Conservation (phyloP, 2,329 filamentous ascomycete species). For the Didymosphaeria variabile region DNA sequence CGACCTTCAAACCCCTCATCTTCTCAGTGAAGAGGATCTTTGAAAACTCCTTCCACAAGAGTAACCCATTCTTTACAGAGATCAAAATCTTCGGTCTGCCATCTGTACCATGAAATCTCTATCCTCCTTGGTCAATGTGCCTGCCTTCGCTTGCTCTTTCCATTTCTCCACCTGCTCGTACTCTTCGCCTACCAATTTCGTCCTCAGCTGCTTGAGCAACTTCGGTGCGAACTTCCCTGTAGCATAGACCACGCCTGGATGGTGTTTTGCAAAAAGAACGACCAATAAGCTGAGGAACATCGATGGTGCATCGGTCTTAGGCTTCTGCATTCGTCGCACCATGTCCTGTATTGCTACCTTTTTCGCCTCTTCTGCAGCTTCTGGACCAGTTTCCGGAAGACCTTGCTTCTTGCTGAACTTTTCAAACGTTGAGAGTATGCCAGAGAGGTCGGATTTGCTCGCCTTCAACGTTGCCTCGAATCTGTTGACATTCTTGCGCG, state of each 20-base stretch:
- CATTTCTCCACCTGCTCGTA: constrained; percentile 45
- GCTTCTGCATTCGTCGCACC: constrained; percentile 44
- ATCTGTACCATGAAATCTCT: constrained; percentile 44
- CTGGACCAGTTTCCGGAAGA: constrained; percentile 21
- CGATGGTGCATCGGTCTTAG: constrained; percentile 46
- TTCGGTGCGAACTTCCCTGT: constrained; percentile 54
- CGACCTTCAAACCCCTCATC: too few species aligned
- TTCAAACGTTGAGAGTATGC: constrained; percentile 30
- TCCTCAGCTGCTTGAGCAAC: constrained; percentile 48
- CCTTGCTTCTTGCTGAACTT: constrained; percentile 48
- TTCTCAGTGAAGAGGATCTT: background rate
- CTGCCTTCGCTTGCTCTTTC: constrained; percentile 50
- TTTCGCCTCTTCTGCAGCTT: constrained; percentile 32
- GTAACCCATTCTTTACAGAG: background rate
- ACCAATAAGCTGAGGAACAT: constrained; percentile 50
- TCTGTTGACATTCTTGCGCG: constrained; percentile 41
- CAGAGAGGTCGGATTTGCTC: constrained; percentile 21
- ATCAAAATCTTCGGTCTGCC: constrained; percentile 25
- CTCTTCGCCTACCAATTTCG: constrained; percentile 27
- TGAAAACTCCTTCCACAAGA: background rate
- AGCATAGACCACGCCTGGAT: constrained; percentile 49
- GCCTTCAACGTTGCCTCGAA: constrained; percentile 35
- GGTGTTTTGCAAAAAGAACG: constrained; percentile 40
- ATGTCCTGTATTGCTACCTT: constrained; percentile 41
- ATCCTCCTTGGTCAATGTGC: constrained; percentile 41